Conservation (phyloP, 164 flowering plant species). For the Echeveria elegans region DNA sequence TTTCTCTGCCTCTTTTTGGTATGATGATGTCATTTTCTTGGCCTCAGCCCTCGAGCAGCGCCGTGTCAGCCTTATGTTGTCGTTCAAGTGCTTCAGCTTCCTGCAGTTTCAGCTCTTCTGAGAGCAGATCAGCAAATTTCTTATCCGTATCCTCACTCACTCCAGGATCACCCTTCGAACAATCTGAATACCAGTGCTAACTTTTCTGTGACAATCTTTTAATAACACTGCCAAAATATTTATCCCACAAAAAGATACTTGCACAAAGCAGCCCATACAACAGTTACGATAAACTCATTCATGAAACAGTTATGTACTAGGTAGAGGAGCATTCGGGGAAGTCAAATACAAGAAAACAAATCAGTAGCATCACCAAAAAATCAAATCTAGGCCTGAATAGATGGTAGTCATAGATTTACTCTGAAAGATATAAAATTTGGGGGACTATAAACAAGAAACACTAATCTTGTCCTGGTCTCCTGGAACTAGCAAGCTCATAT, state of each 20-base stretch:
- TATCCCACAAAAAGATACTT: neutral
- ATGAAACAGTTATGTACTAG: neutral
- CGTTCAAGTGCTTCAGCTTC: constrained; percentile 37
- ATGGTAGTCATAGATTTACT: neutral
- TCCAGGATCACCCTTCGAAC: constrained; percentile 57
- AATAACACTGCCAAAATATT: neutral
- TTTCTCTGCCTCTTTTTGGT: constrained; percentile 95
- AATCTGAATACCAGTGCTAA: constrained; percentile 5
- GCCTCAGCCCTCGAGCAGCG: constrained; percentile 32
- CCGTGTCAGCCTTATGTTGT: constrained; percentile 34
- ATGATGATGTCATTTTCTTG: constrained; percentile 79
- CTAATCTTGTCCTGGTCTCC: neutral
- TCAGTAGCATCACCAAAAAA: neutral
- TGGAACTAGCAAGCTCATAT: neutral
- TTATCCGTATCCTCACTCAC: constrained; percentile 48
- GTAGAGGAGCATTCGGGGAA: neutral
- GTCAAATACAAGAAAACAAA: neutral
- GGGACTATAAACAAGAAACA: neutral
- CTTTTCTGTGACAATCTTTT: neutral
- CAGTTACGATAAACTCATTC: neutral
- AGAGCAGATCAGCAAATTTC: constrained; percentile 31
- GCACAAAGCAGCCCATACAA: neutral
- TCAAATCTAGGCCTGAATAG: neutral
- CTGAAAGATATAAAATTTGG: neutral
- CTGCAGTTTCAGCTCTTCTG: constrained; percentile 35